Base-by-base conservation (phyloP, 371 early-diverging fungal species). In the Capniomyces stellatus region DNA sequence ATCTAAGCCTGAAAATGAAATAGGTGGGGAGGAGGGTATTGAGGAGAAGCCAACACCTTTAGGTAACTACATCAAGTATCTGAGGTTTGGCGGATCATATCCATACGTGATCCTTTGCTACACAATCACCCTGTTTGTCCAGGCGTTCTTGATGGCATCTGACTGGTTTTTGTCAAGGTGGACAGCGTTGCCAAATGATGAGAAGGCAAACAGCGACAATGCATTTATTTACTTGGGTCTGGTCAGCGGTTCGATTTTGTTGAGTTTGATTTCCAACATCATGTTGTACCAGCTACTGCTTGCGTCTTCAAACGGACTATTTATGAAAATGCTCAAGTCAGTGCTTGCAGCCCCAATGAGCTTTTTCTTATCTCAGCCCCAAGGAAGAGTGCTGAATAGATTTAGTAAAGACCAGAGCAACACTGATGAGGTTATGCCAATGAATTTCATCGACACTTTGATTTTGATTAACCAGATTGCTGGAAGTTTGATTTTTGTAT, bases 301-400 rank as follows among this genome's bases (percentile, higher is more conserved):
- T 54, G 63, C 44, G 56, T 60, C 21, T 78, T 81, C 59, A 80
- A 78, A 65, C 75, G 79, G 24, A 67, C 61, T 52, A 78, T 75
- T 51, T 80, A 80, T 12, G 4, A 29, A 50, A 10, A 59, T 61
- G 62, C 52, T 62, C 0, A 2, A 22, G 2, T 19, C 54, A 24
- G 58, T 64, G 2, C 19, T 66, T 40, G 55, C 51, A 19, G 52
- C 66, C 49, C 66, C 66, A 10, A 58, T 66, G 61, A 19, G 55
- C 19, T 66, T 61, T 57, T 66, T 66, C 51, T 56, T 64, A 35
- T 58, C 56, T 29, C 58, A 58, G 12, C 66, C 66, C 40, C 43
- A 58, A 30, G 69, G 66, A 19, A 66, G 66, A 27, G 57, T 64
- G 3, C 56, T 63, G 31, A 63, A 67, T 43, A 54, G 64, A 19